Conservation (phyloP, 2,329 filamentous ascomycete genomes). For the Cercospora beticola region DNA sequence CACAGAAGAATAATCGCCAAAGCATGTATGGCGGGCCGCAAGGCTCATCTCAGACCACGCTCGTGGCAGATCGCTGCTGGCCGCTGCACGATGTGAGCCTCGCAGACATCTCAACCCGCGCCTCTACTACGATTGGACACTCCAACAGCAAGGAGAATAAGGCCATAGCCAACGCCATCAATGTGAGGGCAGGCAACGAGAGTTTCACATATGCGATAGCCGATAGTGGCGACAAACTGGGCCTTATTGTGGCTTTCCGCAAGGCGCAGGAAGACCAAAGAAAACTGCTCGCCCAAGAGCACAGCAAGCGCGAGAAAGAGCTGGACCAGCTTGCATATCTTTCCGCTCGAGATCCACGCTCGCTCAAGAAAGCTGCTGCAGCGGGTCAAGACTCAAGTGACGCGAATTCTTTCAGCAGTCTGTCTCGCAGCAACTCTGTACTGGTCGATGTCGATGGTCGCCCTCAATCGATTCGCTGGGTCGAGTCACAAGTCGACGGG, state of each 20-base stretch:
- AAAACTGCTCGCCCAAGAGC: constrained; percentile 79
- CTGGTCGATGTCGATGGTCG: constrained; percentile 95
- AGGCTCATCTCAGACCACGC: constrained; percentile 54
- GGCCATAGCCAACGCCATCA: constrained; percentile 73
- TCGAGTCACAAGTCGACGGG: constrained; percentile 92
- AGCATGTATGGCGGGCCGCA: constrained; percentile 45
- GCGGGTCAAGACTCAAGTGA: constrained; percentile 48
- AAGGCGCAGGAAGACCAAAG: constrained; percentile 91
- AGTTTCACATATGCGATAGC: constrained; percentile 90
- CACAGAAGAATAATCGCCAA: constrained; percentile 31
- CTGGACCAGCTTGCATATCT: constrained; percentile 36
- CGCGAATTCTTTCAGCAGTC: constrained; percentile 23
- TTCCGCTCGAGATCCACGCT: constrained; percentile 37
- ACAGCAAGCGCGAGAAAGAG: constrained; percentile 76
- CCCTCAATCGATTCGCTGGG: constrained; percentile 92
- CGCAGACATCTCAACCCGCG: constrained; percentile 69
- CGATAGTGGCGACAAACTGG: constrained; percentile 70
- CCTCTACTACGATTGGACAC: constrained; percentile 27
- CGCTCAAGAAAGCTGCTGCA: constrained; percentile 59
- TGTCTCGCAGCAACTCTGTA: constrained; percentile 50
- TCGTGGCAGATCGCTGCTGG: constrained; percentile 94
- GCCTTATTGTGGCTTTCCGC: constrained; percentile 82
- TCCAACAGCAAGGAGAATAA: constrained; percentile 53
- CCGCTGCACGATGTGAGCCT: constrained; percentile 89
- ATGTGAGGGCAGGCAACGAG: constrained; percentile 83